A percentile compares a stretch with the other conserved stretches of the same genome.
Evolutionary conservation across 2,329 filamentous ascomycete genomes (phyloP).

Genomic region (Ophiostoma ulmi): DNA sequence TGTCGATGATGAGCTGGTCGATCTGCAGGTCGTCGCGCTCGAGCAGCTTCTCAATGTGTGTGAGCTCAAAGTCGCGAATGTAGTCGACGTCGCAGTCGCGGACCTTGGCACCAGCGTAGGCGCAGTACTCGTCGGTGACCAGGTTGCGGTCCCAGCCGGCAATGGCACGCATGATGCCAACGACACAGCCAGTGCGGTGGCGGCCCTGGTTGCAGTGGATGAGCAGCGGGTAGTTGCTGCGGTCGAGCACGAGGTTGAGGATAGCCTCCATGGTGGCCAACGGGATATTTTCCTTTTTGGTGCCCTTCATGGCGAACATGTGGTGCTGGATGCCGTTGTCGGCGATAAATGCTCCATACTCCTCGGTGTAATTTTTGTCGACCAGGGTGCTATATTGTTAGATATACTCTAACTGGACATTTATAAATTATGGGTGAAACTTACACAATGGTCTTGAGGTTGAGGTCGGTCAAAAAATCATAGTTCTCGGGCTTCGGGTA

Average conservation of each 20-base stretch:
- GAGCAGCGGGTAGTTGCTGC: slow-evolving; percentile 70
- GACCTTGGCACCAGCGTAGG: slow-evolving; percentile 57
- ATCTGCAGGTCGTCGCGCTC: slow-evolving; percentile 21
- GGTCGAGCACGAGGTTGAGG: slow-evolving; percentile 65
- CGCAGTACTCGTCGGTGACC: slow-evolving; percentile 68
- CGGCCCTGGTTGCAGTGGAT: slow-evolving; percentile 93
- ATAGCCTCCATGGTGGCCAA: slow-evolving; percentile 64
- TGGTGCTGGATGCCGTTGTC: slow-evolving; percentile 65
- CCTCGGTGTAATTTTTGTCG: slow-evolving; percentile 53
- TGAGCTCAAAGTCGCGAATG: slow-evolving; percentile 47
- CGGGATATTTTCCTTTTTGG: slow-evolving; percentile 73
- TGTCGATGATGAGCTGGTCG: not conserved
- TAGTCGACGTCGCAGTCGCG: slow-evolving; percentile 58
- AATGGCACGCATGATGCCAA: slow-evolving; percentile 70
- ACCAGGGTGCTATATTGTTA: slow-evolving; percentile 52
- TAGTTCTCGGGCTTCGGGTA: slow-evolving; percentile 71
- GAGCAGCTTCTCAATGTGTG: slow-evolving; percentile 36
- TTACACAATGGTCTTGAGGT: slow-evolving; percentile 75
- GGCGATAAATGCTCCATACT: slow-evolving; percentile 57
- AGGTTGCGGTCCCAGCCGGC: slow-evolving; percentile 59
- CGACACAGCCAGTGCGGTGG: slow-evolving; percentile 87
- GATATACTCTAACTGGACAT: not conserved
- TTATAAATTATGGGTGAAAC: slow-evolving; percentile 30
- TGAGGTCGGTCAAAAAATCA: slow-evolving; percentile 60
- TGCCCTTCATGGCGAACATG: slow-evolving; percentile 76